These are phyloP conservation scores for Ceratobasidium sp. DNA, from an alignment of 1,284 basidiomycete species.

Conservation along the genomic window DNA sequence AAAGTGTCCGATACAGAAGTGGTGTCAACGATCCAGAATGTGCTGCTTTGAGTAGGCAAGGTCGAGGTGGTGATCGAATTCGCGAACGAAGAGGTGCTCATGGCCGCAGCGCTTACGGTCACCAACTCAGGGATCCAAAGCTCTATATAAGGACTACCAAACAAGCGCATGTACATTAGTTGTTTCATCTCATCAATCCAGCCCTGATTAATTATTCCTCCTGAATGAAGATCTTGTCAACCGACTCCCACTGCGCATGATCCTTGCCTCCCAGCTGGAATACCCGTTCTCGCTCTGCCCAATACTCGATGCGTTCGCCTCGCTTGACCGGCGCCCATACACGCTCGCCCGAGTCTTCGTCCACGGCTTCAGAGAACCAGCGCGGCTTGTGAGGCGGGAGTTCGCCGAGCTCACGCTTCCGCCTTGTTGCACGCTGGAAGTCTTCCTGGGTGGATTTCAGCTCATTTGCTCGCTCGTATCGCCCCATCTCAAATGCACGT, in stretches of 20 bases:
- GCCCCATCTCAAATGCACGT: constrained; percentile 93
- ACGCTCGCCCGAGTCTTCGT: constrained; percentile 87
- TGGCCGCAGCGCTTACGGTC: constrained; percentile 21
- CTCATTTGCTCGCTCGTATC: constrained; percentile 90
- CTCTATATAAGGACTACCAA: neutral
- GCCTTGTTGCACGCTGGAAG: constrained; percentile 83
- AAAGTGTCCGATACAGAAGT: constrained; percentile 34
- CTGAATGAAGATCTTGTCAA: constrained; percentile 86
- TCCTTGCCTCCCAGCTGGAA: constrained; percentile 62
- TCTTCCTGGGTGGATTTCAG: constrained; percentile 92
- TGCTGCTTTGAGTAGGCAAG: constrained; percentile 7
- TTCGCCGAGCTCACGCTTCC: constrained; percentile 81
- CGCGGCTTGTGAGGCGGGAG: constrained; percentile 81
- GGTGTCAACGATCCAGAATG: constrained; percentile 38
- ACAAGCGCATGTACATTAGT: constrained; percentile 29
- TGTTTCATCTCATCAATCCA: neutral
- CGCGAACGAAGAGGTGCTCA: constrained; percentile 28
- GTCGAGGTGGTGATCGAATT: neutral
- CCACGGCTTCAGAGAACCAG: constrained; percentile 83
- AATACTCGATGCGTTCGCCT: constrained; percentile 79
- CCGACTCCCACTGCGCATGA: constrained; percentile 70
- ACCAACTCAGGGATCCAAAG: neutral
- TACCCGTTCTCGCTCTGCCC: constrained; percentile 80
- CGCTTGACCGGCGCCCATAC: constrained; percentile 81
- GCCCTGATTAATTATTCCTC: constrained; percentile 40